phyloP scores from a whole-genome alignment of 78 protist genomes.

The Dictyostelium capitatum region DNA sequence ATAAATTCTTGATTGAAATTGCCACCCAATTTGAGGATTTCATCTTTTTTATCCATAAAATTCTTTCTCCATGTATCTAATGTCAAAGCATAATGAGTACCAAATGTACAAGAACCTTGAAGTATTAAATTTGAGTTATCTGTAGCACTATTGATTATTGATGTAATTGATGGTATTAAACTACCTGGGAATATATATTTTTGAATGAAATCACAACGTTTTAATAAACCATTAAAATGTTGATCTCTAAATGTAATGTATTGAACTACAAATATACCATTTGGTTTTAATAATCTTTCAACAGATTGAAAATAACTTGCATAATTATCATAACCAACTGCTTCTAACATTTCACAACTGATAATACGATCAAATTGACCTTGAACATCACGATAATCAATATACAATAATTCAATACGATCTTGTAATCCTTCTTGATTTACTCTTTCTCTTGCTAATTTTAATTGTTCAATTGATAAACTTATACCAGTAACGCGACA shows the following conservation, averaged over 20 bases:
- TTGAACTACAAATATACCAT: slow-evolving; percentile 66
- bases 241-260: slow-evolving; percentile 61
- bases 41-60: background rate
- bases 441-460: slow-evolving; percentile 15
- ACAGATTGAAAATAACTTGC: slow-evolving; percentile 20
- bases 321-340: slow-evolving; percentile 74
- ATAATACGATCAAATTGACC: slow-evolving; percentile 67
- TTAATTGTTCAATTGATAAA: slow-evolving; percentile 50
- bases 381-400: slow-evolving; percentile 31
- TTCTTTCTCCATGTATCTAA: slow-evolving; percentile 58
- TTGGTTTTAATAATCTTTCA: slow-evolving; percentile 58
- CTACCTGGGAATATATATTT: slow-evolving; percentile 84
- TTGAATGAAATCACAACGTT: slow-evolving; percentile 76
- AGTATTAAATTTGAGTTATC: slow-evolving; percentile 29
- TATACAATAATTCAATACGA: slow-evolving; percentile 7
- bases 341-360: slow-evolving; percentile 80
- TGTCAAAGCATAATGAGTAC: slow-evolving; percentile 82
- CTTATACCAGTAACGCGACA: slow-evolving; percentile 58
- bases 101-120: slow-evolving; percentile 47
- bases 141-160: slow-evolving; percentile 29
- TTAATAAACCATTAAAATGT: slow-evolving; percentile 20
- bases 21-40: background rate
- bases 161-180: slow-evolving; percentile 48
- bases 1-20: slow-evolving; percentile 59
- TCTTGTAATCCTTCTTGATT: slow-evolving; percentile 35